phyloP scores from a whole-genome alignment of 1,139 yeast species.

The Zygotorulaspora mrakii region DNA sequence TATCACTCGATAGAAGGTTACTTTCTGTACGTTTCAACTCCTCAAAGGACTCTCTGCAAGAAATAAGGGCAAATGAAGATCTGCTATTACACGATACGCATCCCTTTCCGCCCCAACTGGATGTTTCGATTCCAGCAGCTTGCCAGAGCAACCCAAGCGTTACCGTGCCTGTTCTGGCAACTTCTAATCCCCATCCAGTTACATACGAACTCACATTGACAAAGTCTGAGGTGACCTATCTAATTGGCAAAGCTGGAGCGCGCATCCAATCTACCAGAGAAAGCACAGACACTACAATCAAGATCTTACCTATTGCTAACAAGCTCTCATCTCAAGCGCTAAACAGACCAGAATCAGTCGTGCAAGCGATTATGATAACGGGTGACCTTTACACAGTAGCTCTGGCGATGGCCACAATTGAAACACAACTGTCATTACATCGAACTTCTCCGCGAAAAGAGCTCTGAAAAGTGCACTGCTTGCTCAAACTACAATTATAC shows the following conservation, averaged over 20 bases:
- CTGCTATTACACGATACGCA: not conserved
- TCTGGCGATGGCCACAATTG: constrained; percentile 29
- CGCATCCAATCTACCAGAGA: constrained; percentile 33
- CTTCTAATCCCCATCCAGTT: not conserved
- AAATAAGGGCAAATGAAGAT: not conserved
- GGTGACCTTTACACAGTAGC: constrained; percentile 29
- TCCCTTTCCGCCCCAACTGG: not conserved
- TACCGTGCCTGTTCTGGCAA: too few relatives aligned
- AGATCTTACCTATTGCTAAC: constrained; percentile 34
- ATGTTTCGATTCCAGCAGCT: not conserved
- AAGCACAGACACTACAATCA: constrained; percentile 32
- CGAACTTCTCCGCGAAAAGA: constrained; percentile 11
- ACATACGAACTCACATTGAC: constrained; percentile 24
- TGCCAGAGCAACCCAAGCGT: too few relatives aligned
- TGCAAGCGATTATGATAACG: constrained; percentile 34
- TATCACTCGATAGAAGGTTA: not conserved
- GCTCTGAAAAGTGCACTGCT: constrained; percentile 2
- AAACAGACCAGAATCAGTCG: constrained; percentile 16
- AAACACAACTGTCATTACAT: constrained; percentile 26
- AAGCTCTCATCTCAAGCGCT: constrained; percentile 16
- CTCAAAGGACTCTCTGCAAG: not conserved
- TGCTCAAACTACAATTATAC: not conserved
- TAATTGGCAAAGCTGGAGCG: constrained; percentile 37
- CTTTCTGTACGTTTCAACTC: not conserved
- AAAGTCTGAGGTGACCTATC: constrained; percentile 34